Base-by-base conservation (phyloP, 1,284 basidiomycete species). In the Moniliella sp. region DNA sequence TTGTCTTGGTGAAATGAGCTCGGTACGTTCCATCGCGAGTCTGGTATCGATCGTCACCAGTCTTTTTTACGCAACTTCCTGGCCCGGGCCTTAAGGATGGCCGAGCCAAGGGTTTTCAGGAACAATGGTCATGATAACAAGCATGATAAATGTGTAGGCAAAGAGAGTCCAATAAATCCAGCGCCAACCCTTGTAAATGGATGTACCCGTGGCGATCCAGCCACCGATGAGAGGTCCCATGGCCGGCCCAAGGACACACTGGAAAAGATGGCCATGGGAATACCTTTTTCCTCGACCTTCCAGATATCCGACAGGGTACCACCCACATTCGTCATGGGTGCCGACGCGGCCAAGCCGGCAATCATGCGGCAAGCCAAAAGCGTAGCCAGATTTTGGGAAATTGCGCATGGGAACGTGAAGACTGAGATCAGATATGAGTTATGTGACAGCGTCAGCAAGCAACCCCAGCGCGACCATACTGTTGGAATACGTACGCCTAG, bases 61-160 rank as follows among this genome's bases (percentile, higher is more conserved):
- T 52, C 55, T 14, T 38, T 39, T 34, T 53, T 34, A 18, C 27
- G 25, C 1, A 59, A 36, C 30, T 38, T 42, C 30, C 36, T 34
- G 12, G 53, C 53, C 5, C 57, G 33, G n/a, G 28, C 16, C 8
- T 42, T 28, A 11, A 60, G 48, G 5, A 60, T 35, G 4, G 45
- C 40, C 7, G 57, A 53, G 0, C 53, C 53, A 18, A 57, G 57
- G 5, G 48, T n/a, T 50, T 34, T 50, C 48, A 10, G 46, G 42
- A 10, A 45, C 27, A 18, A 35, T 25, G 23, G n/a, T n/a, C n/a
- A 40, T 7, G 16, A 25, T 11, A 15, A 41, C 46, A 23, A 50
- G 34, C 4, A 43, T 40, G 27, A 50, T 8, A 28, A 50, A 17
- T 39, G 36, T 40, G 15, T 40, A 42, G 5, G 28, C 15, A 39